phyloP scores from a whole-genome alignment of 2,329 filamentous ascomycete species.

The Cyphellophora attinorum region DNA sequence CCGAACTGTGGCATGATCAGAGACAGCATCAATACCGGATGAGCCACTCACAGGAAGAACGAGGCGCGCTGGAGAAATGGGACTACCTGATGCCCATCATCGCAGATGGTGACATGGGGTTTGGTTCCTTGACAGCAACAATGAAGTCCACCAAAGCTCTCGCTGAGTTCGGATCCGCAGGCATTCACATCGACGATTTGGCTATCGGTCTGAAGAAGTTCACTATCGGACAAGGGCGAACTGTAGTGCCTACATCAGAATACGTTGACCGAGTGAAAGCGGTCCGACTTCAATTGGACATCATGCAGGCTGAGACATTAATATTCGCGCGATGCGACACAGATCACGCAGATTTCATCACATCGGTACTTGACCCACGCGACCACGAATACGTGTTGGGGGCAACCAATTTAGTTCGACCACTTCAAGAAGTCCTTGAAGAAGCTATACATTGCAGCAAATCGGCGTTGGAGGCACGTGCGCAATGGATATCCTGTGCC shows the following conservation, averaged over 20 bases:
- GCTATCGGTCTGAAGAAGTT: slow-evolving; percentile 37
- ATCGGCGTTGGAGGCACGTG: slow-evolving; percentile 1
- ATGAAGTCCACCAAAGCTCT: slow-evolving; percentile 33
- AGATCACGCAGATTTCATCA: slow-evolving; percentile 5
- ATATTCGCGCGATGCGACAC: slow-evolving; percentile 3
- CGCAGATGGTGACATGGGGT: slow-evolving; percentile 35
- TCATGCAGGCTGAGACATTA: slow-evolving; percentile 5
- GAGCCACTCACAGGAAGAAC: slow-evolving; percentile 21
- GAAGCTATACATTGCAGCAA: slow-evolving; percentile 1
- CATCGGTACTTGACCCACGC: slow-evolving; percentile 5
- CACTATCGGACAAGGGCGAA: slow-evolving; percentile 30
- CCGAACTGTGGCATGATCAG: slow-evolving; percentile 32
- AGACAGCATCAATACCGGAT: slow-evolving; percentile 30
- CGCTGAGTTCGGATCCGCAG: slow-evolving; percentile 33
- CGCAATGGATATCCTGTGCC: slow-evolving; percentile 5
- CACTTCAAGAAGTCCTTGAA: slow-evolving; percentile 3
- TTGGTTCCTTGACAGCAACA: slow-evolving; percentile 29
- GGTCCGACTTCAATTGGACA: slow-evolving; percentile 6
- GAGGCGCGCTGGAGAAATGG: slow-evolving; percentile 25
- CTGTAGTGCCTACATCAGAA: slow-evolving; percentile 31
- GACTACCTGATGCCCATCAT: slow-evolving; percentile 33
- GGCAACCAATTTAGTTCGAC: slow-evolving; percentile 4
- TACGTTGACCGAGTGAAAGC: slow-evolving; percentile 11
- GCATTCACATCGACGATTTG: slow-evolving; percentile 35
- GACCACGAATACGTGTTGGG: slow-evolving; percentile 6